phyloP scores from a whole-genome alignment of 768 basidiomycete genomes.

The Bullera alba region DNA sequence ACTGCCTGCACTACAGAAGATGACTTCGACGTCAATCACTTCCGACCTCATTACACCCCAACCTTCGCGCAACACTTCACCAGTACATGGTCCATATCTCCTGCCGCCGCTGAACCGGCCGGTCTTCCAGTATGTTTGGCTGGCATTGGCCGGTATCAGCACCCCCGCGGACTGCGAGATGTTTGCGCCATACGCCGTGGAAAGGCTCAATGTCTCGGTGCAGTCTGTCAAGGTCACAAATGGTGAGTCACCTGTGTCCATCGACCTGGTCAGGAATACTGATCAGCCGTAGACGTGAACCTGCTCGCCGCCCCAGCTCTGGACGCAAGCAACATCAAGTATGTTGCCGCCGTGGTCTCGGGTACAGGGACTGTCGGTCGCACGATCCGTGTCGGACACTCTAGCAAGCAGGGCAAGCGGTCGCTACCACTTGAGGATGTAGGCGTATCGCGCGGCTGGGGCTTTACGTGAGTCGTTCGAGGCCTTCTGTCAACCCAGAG shows the following conservation, averaged over 20 bases:
- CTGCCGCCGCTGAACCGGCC: slow-evolving; percentile 16
- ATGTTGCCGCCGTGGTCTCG: slow-evolving; percentile 36
- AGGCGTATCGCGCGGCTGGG: slow-evolving; percentile 35
- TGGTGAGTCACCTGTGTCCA: slow-evolving; percentile 18
- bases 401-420: not conserved
- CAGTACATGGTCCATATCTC: not conserved
- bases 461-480: slow-evolving; percentile 29
- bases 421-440: slow-evolving; percentile 21
- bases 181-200: slow-evolving; percentile 15
- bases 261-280: not conserved
- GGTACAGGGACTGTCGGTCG: slow-evolving; percentile 41
- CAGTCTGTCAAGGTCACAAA: slow-evolving; percentile 34
- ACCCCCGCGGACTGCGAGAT: slow-evolving; percentile 15
- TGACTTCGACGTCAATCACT: not conserved
- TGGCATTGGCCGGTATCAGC: slow-evolving; percentile 36
- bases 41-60: slow-evolving; percentile 2
- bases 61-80: slow-evolving; percentile 5
- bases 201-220: slow-evolving; percentile 11
- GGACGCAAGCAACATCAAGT: slow-evolving; percentile 11
- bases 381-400: slow-evolving; percentile 18
- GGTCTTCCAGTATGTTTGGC: slow-evolving; percentile 36
- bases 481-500: not conserved
- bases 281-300: slow-evolving; percentile 35
- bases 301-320: slow-evolving; percentile 39
- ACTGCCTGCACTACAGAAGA: no score